Percentiles rank a stretch among this genome's conserved stretches.
Evolutionary conservation across 352 stramenopile genomes (phyloP).

Genomic region (Pythium rishiriense): DNA sequence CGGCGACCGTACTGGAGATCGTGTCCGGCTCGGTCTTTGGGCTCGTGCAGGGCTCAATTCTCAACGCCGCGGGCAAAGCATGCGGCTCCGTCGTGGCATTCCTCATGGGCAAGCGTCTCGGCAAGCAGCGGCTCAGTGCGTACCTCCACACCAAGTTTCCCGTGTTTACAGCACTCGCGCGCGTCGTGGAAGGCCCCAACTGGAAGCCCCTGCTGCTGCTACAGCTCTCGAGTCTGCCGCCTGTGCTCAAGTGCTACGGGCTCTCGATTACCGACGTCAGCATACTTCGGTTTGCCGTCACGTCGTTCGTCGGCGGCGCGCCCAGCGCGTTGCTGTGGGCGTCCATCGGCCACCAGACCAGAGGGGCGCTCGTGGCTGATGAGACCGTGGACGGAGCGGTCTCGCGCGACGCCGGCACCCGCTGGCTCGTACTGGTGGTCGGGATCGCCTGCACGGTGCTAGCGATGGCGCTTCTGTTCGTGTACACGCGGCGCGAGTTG

Average conservation of each 20-base stretch:
- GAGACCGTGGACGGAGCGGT: background rate
- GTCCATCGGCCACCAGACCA: slow-evolving; percentile 62
- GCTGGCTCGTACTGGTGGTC: slow-evolving; percentile 23
- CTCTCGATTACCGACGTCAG: slow-evolving; percentile 67
- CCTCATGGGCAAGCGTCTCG: slow-evolving; percentile 53
- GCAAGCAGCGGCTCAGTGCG: slow-evolving; percentile 42
- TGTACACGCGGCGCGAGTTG: slow-evolving; percentile 31
- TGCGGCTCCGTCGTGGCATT: slow-evolving; percentile 66
- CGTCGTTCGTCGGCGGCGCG: slow-evolving; percentile 52
- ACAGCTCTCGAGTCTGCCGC: slow-evolving; percentile 71
- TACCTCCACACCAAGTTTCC: slow-evolving; percentile 69
- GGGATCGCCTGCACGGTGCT: slow-evolving; percentile 27
- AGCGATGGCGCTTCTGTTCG: slow-evolving; percentile 29
- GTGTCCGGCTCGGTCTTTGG: slow-evolving; percentile 67
- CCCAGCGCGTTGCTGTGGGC: slow-evolving; percentile 63
- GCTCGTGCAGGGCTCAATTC: slow-evolving; percentile 40
- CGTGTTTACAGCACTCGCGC: slow-evolving; percentile 44
- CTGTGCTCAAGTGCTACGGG: slow-evolving; percentile 75
- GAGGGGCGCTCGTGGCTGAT: slow-evolving; percentile 36
- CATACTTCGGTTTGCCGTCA: slow-evolving; percentile 51
- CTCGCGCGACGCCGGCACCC: slow-evolving; percentile 1
- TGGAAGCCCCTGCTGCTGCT: slow-evolving; percentile 75
- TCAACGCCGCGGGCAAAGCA: slow-evolving; percentile 66
- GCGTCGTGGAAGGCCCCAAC: slow-evolving; percentile 56
- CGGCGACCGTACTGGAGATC: slow-evolving; percentile 66